These are phyloP conservation scores for Aschersonia sp. DNA, from an alignment of 2,329 filamentous ascomycete species.

Conservation along the genomic window DNA sequence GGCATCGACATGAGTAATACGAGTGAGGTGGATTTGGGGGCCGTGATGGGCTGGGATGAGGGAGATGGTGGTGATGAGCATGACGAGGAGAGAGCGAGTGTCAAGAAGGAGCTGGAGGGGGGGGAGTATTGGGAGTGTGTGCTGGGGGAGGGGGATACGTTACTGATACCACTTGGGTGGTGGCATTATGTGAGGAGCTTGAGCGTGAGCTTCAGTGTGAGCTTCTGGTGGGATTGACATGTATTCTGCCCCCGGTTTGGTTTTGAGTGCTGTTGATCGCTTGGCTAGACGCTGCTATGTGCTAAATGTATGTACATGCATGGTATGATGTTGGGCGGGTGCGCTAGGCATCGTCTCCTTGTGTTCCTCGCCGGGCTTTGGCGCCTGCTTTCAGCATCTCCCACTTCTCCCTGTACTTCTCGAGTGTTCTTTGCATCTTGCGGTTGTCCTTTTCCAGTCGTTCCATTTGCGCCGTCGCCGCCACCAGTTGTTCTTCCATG, in stretches of 20 bases:
- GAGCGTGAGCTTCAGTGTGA: conserved; percentile 82
- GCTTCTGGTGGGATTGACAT: conserved; percentile 77
- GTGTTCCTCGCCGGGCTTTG: conserved; percentile 34
- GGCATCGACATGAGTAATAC: conserved; percentile 92
- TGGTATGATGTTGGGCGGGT: too few relatives aligned
- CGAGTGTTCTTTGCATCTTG: conserved; percentile 39
- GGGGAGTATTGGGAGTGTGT: conserved; percentile 64
- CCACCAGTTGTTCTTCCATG: conserved; percentile 51
- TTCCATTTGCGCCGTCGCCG: conserved; percentile 45
- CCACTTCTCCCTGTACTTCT: conserved; percentile 47
- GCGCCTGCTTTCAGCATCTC: conserved; percentile 46
- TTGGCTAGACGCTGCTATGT: too few relatives aligned
- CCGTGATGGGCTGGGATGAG: conserved; percentile 46
- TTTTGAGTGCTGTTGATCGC: too few relatives aligned
- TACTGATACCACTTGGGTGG: conserved; percentile 91
- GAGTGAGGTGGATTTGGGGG: conserved; percentile 61
- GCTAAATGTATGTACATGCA: too few relatives aligned
- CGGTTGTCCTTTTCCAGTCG: conserved; percentile 48
- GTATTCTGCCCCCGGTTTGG: not conserved
- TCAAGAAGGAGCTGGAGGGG: conserved; percentile 34
- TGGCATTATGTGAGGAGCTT: conserved; percentile 93
- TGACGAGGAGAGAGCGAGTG: conserved; percentile 17
- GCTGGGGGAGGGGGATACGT: conserved; percentile 63
- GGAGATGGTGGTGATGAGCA: conserved; percentile 3
- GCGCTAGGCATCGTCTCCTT: conserved; percentile 16